Conservation (phyloP, 2,329 filamentous ascomycete genomes). For the Aspergillus tamarii region DNA sequence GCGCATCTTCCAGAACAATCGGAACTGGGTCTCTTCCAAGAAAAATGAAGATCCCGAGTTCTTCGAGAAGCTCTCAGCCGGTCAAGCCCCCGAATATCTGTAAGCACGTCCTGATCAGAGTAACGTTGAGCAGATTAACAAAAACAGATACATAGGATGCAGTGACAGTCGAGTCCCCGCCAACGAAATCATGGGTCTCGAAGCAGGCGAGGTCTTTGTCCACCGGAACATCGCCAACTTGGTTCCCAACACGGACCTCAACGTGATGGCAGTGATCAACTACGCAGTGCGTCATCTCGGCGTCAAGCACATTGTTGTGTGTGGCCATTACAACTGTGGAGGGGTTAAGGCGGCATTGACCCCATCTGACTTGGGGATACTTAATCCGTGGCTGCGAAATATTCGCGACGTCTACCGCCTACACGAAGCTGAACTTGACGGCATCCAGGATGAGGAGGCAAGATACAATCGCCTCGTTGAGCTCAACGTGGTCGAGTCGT, state of each 20-base stretch:
- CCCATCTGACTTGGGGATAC: no score
- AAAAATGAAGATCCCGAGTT: no score
- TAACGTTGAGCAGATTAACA: no score
- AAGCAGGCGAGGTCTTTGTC: slow-evolving; percentile 38
- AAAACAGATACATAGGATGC: slow-evolving; percentile 38
- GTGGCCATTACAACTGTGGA: no score
- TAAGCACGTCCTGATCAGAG: no score
- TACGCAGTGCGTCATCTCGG: no score
- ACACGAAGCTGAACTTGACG: slow-evolving; percentile 69
- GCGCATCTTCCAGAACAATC: no score
- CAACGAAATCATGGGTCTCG: slow-evolving; percentile 37
- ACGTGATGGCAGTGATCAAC: slow-evolving; percentile 10
- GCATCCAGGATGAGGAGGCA: slow-evolving; percentile 22
- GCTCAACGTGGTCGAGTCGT: slow-evolving; percentile 35
- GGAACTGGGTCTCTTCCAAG: no score
- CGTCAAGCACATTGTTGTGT: no score
- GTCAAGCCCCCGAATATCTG: no score
- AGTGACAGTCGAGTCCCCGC: slow-evolving; percentile 36
- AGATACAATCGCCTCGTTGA: slow-evolving; percentile 34
- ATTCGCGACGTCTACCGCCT: slow-evolving; percentile 75
- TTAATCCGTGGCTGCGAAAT: slow-evolving; percentile 67
- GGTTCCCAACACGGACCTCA: slow-evolving; percentile 35
- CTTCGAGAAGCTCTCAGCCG: no score
- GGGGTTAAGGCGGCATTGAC: no score
- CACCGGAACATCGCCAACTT: slow-evolving; percentile 40